These are phyloP conservation scores for Apiotrichum siamense DNA, from an alignment of 1,284 basidiomycete species.

Conservation along the genomic window DNA sequence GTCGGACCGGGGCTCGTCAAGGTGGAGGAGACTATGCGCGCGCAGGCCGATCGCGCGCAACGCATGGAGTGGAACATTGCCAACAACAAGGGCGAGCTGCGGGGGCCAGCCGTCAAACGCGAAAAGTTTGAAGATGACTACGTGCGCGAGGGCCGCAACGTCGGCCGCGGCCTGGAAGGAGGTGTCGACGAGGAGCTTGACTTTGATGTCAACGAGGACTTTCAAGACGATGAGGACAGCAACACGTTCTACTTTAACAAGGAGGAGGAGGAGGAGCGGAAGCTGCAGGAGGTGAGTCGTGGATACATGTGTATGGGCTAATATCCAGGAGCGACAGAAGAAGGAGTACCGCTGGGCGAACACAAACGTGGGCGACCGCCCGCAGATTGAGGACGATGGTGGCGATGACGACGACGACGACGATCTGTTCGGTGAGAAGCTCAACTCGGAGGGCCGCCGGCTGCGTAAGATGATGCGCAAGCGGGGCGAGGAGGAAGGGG, in stretches of 20 bases:
- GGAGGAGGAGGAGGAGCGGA: conserved; percentile 40
- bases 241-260: conserved; percentile 42
- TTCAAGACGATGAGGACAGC: conserved; percentile 44
- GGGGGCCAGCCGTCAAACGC: neutral
- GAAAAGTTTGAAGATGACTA: conserved; percentile 27
- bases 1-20: conserved; percentile 17
- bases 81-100: conserved; percentile 14
- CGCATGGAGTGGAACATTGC: conserved; percentile 28
- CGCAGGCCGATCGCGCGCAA: conserved; percentile 24
- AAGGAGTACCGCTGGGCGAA: conserved; percentile 41
- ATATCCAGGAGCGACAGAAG: conserved; percentile 31
- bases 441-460: conserved; percentile 35
- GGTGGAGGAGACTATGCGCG: conserved; percentile 2
- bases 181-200: conserved; percentile 43
- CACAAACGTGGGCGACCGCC: conserved; percentile 38
- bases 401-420: conserved; percentile 31
- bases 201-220: conserved; percentile 41
- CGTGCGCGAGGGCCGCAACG: conserved; percentile 28
- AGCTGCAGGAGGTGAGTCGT: conserved; percentile 30
- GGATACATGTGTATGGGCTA: neutral
- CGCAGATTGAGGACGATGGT: conserved; percentile 33
- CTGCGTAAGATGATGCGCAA: conserved; percentile 34
- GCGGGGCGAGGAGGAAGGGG: conserved; percentile 17
- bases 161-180: conserved; percentile 38
- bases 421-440: conserved; percentile 32